Evolutionary conservation across 1,284 basidiomycete species (phyloP).

Genomic region (Irpex lacteus): DNA sequence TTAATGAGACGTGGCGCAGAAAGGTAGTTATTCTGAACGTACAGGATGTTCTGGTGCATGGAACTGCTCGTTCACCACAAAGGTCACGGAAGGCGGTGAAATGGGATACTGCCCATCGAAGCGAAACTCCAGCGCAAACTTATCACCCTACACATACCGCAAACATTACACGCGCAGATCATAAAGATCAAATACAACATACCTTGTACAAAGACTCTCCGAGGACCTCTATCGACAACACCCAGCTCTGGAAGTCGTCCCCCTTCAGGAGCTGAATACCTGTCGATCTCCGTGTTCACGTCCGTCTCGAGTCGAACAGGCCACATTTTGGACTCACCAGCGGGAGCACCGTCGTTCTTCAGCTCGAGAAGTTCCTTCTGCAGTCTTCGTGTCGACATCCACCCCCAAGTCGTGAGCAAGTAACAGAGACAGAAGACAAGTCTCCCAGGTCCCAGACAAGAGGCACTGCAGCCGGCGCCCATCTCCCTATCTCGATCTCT

Average conservation of each 20-base stretch:
- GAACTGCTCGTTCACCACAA: constrained; percentile 61
- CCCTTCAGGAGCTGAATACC: constrained; percentile 70
- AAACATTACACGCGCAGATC: background rate
- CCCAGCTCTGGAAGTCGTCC: constrained; percentile 73
- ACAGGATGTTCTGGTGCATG: constrained; percentile 75
- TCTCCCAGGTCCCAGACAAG: too few species aligned
- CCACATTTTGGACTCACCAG: constrained; percentile 38
- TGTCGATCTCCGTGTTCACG: constrained; percentile 22
- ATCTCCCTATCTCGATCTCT: background rate
- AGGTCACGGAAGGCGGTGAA: constrained; percentile 79
- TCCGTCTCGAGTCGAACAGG: background rate
- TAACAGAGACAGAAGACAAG: background rate
- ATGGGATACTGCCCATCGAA: constrained; percentile 79
- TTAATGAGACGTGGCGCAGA: background rate
- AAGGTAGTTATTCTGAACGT: constrained; percentile 25
- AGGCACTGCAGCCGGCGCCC: background rate
- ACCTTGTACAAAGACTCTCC: constrained; percentile 76
- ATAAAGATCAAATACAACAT: constrained; percentile 14
- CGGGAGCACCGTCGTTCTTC: constrained; percentile 66
- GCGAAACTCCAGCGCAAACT: constrained; percentile 72
- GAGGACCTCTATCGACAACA: constrained; percentile 73
- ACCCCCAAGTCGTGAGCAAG: background rate
- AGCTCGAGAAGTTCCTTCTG: constrained; percentile 75
- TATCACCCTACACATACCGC: constrained; percentile 53
- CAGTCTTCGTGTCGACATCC: constrained; percentile 41